These are phyloP conservation scores for Tardiomyces digboiensis DNA, from an alignment of 1,139 yeast species.

Conservation along the genomic window DNA sequence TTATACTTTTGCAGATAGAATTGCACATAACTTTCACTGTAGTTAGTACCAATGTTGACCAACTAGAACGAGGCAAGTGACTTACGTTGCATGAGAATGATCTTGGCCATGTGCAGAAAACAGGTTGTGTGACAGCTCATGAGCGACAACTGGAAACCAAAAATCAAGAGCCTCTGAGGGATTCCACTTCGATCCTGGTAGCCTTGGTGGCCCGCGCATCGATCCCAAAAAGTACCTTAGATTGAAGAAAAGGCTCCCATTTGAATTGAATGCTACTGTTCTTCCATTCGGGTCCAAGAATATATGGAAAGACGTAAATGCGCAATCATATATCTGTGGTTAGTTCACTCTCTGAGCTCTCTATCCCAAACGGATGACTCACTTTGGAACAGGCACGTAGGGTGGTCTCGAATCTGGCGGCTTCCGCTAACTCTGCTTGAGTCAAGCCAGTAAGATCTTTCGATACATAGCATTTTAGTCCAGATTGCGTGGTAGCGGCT, in stretches of 20 bases:
- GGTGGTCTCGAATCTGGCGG: neutral
- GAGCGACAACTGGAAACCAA: constrained; percentile 33
- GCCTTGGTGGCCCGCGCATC: constrained; percentile 7
- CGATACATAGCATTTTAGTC: neutral
- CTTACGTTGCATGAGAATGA: constrained; percentile 20
- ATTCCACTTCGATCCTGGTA: constrained; percentile 10
- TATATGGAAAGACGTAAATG: constrained; percentile 19
- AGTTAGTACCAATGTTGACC: constrained; percentile 3
- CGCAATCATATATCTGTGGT: constrained; percentile 11
- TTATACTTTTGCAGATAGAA: constrained; percentile 11
- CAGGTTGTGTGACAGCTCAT: constrained; percentile 33
- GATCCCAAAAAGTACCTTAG: constrained; percentile 19
- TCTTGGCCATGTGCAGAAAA: constrained; percentile 27
- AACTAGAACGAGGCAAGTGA: neutral
- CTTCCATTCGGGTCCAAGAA: constrained; percentile 17
- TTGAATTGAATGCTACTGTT: constrained; percentile 29
- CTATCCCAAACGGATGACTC: neutral
- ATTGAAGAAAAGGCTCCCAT: constrained; percentile 32
- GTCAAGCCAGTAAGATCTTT: neutral
- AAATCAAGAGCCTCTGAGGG: constrained; percentile 20
- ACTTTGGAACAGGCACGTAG: neutral
- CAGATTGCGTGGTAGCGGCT: neutral
- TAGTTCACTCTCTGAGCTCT: constrained; percentile 3
- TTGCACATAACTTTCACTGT: constrained; percentile 25
- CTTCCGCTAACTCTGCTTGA: neutral